These are phyloP conservation scores for Paecilomyces sp. DNA, from an alignment of 2,329 filamentous ascomycete species.

Conservation along the genomic window DNA sequence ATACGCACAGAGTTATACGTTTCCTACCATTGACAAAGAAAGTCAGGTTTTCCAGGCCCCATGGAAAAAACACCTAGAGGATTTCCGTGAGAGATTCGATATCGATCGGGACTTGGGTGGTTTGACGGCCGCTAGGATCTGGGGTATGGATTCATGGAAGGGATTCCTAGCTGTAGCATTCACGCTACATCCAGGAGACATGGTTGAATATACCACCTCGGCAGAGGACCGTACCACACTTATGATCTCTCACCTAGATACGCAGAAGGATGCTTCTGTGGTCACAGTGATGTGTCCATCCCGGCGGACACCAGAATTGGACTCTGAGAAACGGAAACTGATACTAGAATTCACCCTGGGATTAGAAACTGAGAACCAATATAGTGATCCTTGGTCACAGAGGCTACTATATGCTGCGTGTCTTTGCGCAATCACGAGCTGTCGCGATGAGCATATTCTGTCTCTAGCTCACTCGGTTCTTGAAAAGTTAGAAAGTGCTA, in stretches of 20 bases:
- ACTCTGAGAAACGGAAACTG: slow-evolving; percentile 13
- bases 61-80: slow-evolving; percentile 25
- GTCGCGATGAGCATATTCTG: slow-evolving; percentile 15
- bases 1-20: slow-evolving; percentile 11
- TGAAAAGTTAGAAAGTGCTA: slow-evolving; percentile 17
- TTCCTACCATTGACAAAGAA: slow-evolving; percentile 6
- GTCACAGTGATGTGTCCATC: slow-evolving; percentile 7
- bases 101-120: slow-evolving; percentile 44
- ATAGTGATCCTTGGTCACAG: slow-evolving; percentile 14
- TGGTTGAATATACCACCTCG: slow-evolving; percentile 49
- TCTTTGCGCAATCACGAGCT: slow-evolving; percentile 26
- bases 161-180: slow-evolving; percentile 43
- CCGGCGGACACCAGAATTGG: slow-evolving; percentile 8
- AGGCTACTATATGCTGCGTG: slow-evolving; percentile 29
- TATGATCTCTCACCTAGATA: slow-evolving; percentile 21
- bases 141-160: slow-evolving; percentile 46
- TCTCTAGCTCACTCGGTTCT: slow-evolving; percentile 17
- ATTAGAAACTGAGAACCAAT: slow-evolving; percentile 7
- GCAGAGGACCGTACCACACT: slow-evolving; percentile 39
- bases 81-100: slow-evolving; percentile 38
- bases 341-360: slow-evolving; percentile 23
- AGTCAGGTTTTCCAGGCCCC: slow-evolving; percentile 6
- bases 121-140: slow-evolving; percentile 43
- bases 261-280: slow-evolving; percentile 5
- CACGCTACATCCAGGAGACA: slow-evolving; percentile 50